These are phyloP conservation scores for Rhynchosporium graminicola DNA, from an alignment of 2,329 filamentous ascomycete species.

Conservation along the genomic window DNA sequence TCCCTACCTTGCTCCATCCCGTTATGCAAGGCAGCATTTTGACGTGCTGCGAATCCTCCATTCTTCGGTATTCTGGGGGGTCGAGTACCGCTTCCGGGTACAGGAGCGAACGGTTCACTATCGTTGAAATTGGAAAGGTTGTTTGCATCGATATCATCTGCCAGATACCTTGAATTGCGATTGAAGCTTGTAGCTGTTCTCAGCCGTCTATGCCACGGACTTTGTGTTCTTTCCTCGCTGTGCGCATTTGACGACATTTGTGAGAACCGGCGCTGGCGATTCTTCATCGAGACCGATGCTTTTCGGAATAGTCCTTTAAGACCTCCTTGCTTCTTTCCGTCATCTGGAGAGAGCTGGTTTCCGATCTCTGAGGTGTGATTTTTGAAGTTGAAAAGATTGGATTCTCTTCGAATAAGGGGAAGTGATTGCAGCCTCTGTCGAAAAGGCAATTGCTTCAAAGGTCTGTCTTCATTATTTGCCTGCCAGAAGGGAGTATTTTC, in stretches of 20 bases:
- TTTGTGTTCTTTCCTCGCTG: slow-evolving; percentile 32
- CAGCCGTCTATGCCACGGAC: slow-evolving; percentile 37
- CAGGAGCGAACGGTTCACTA: slow-evolving; percentile 28
- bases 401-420: slow-evolving; percentile 24
- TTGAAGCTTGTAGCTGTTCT: slow-evolving; percentile 40
- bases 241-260: slow-evolving; percentile 21
- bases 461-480: slow-evolving; percentile 5
- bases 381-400: slow-evolving; percentile 19
- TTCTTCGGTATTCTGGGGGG: slow-evolving; percentile 62
- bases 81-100: slow-evolving; percentile 47
- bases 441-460: slow-evolving; percentile 25
- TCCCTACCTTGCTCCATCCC: slow-evolving; percentile 2
- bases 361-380: not conserved
- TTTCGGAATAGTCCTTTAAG: slow-evolving; percentile 36
- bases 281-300: slow-evolving; percentile 39
- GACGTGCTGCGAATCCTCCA: slow-evolving; percentile 60
- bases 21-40: slow-evolving; percentile 46
- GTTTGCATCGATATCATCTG: slow-evolving; percentile 25
- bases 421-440: slow-evolving; percentile 30
- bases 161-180: slow-evolving; percentile 33
- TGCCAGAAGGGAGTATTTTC: slow-evolving; percentile 38
- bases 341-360: slow-evolving; percentile 18
- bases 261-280: slow-evolving; percentile 36
- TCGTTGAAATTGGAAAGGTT: slow-evolving; percentile 29
- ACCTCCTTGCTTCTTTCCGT: slow-evolving; percentile 30